Base-by-base conservation (phyloP, 345 rosid genomes). In the Gossypium rotundifolium region DNA sequence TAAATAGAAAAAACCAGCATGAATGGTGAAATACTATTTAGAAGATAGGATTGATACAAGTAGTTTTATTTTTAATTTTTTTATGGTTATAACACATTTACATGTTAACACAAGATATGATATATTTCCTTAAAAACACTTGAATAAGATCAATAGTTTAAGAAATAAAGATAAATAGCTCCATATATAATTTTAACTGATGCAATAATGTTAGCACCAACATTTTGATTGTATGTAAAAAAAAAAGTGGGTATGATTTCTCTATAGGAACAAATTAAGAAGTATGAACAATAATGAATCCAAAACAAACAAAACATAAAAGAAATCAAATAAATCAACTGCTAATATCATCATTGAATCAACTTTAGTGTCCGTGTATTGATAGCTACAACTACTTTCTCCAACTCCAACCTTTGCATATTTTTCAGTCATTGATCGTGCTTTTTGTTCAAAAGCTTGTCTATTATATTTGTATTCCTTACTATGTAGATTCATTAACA, bases 381-480 rank as follows among this genome's bases (percentile, higher is more conserved):
- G 55, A 70, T 66, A 70, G 67, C 71, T 46, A 69, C 54, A 78
- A 66, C 75, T 72, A 62, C 75, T 83, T 68, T 74, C 84, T 75
- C 79, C 46, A 61, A 64, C 78, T 54, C 82, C 84, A 77, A 75
- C 81, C 77, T 66, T 83, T 46, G 97, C 97, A 83, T 80, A 84
- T 77, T 85, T 88, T 79, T 86, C 83, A 3, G 94, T 88, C 94
- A 89, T 86, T 16, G 81, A 83, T 58, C 86, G 71, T 4, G 95
- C 98, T 74, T 89, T 93, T 46, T 67, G 86, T 58, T 91, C 88
- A 76, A 93, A 93, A 71, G 77, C 80, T 79, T 86, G 92, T 79
- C 91, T 81, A 75, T 88, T 89, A 79, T 93, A 88, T 78, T 93
- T 93, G 78, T 86, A 89, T 76, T 93, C 97, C 82, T 80, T 83